Evolutionary conservation across 306 rosid species (phyloP), one percentile per base, ranked within the genome.

Genomic region (Hippophae rhamnoides): DNA sequence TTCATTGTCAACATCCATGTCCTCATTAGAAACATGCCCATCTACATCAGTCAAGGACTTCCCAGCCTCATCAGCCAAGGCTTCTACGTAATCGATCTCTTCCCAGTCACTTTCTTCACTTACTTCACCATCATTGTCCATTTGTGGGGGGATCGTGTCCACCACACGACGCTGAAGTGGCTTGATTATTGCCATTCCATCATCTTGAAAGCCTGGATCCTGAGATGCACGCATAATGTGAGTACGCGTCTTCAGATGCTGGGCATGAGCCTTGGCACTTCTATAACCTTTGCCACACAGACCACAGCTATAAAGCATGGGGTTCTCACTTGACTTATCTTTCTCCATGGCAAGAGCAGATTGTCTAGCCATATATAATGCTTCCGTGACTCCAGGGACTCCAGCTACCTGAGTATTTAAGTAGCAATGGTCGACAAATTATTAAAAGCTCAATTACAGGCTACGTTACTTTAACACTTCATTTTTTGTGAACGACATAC

Each of bases 311-410:
- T 88, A 88, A 10, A 82, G 85, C 99, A 93, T 82, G 10, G 99
- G 83, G 38, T 86, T 78, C 76, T 88, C 93, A 60, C 52, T 78
- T 7, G 76, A 41, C 67, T 83, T 67, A 10, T 74, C 72, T 38
- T 72, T 86, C 90, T 82, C 97, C 60, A 73, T 76, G 56, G 89
- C 84, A 75, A 81, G 80, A 3, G 82, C 88, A 61, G 89, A 72
- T 69, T 86, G 90, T 54, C 94, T 86, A 26, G 97, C 76, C 52
- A 84, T 56, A 78, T 86, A 93, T 51, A 93, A 58, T 12, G 78
- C 81, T 75, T 93, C 99, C 2, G 95, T 93, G 60, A 88, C 97
- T 61, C 99, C 97, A 31, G 97, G 99, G 70, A 93, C 99, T 40
- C 95, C 93, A 47, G 99, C 99, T 45, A 88, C 82, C 99, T 88